Base-by-base conservation (phyloP, 1,284 basidiomycete species). In the Sphagnurus paluster region DNA sequence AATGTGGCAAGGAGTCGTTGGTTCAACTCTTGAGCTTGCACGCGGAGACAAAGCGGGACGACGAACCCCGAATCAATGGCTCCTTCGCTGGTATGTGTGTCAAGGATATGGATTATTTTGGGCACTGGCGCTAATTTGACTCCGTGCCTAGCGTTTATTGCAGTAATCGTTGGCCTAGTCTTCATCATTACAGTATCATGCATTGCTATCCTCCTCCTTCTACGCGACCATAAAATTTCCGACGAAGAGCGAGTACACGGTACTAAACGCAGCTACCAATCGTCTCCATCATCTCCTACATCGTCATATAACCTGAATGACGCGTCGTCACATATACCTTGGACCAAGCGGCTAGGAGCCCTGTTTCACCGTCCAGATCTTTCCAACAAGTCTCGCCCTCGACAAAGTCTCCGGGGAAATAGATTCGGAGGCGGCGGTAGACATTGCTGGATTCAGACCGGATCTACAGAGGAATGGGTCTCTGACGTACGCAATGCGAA, bases 401-500 rank as follows among this genome's bases (percentile, higher is more conserved):
- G 37, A 37, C 43, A 43, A 20, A 24, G 11, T 11, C 25, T 14
- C 33, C 37, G 35, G 20, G 36, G 50, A 23, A 54, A 45, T 34
- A 43, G 35, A 39, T 42, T 44, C 23, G 56, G 45, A 21, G 56
- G 57, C 46, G 59, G 60, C 48, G 55, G 61, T 46, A 57, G 56
- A 44, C 62, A 66, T 40, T 71, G 72, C 24, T 76, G 75, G 75
- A 60, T 73, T 10, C 64, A 66, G 44, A 66, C 74, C 37, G 64
- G 66, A 26, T 69, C 64, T 35, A 54, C 60, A 32, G 68, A 71
- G 38, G 69, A 71, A 43, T 69, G 65, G 66, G 67, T 13, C 2
- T n/a, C 30, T 16, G 30, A 33, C 7, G 13, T 14, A 33, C 30
- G 4, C 37, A 39, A 11, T 2, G 36, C 20, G 36, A 10, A 10